Base-by-base conservation (phyloP, 2,329 filamentous ascomycete genomes). In the Calonectria leucothoes region DNA sequence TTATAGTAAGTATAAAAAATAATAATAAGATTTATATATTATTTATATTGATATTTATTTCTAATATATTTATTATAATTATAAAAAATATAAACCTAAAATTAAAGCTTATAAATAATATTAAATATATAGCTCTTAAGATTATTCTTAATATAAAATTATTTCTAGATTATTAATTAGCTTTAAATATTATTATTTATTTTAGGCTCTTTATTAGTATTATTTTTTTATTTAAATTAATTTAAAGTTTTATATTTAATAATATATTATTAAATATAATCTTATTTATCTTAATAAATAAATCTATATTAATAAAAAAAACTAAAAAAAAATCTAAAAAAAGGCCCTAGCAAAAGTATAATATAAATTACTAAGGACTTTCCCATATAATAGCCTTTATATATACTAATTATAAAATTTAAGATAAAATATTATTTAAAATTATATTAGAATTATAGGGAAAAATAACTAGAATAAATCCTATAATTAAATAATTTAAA, bases 341-440 rank as follows among this genome's bases (percentile, higher is more conserved):
- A 14, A 48, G 70, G 29, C 70, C 65, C 14, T 72, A 39, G 66
- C 66, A 69, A 27, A 39, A 57, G 33, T 15, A 65, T 17, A 31
- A 66, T 25, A 49, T 61, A 17, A 65, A 12, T 10, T 29, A 59
- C 2, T 27, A 25, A 11, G 70, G 66, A 1, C 15, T 72, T 7
- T 66, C 65, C 6, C 69, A 29, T 11, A 29, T 37, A 4, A 10
- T 66, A 8, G 66, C 55, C 2, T 72, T 69, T 15, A 27, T 39
- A 15, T 71, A 45, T 12, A 71, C 52, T 5, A 29, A 72, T 25
- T 72, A 69, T 23, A 72, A 72, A n/a, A 64, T 71, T 6, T 52
- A 71, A 39, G 42, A 52, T 2, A 6, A 25, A 25, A 61, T 39
- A 0, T 8, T 63, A 0, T 1, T 17, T 0, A 27, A 31, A 4